Conservation (phyloP, 1,284 basidiomycete genomes). For the Cystobasidiaceae sp. region DNA sequence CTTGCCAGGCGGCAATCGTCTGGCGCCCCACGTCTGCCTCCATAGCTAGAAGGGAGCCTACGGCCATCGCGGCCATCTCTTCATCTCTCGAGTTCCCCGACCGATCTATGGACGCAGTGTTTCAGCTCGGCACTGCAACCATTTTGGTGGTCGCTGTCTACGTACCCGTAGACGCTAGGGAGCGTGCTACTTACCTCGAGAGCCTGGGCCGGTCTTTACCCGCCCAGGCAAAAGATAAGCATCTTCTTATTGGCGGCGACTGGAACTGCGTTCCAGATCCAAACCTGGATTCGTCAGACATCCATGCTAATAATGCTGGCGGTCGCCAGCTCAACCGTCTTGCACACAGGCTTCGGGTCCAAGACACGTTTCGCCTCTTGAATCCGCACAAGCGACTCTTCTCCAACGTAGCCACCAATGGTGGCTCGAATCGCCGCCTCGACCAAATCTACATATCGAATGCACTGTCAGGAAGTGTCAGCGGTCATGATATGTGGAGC, state of each 20-base stretch:
- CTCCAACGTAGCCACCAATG: not conserved
- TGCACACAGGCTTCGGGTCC: not conserved
- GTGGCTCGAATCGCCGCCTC: conserved; percentile 3
- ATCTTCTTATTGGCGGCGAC: conserved; percentile 1
- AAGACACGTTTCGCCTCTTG: not conserved
- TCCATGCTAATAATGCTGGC: not conserved
- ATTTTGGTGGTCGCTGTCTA: conserved; percentile 4
- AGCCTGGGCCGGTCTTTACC: not conserved
- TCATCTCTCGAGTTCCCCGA: not conserved
- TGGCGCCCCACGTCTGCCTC: conserved; percentile 8
- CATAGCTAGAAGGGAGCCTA: not conserved
- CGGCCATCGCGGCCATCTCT: not conserved
- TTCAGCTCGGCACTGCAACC: not conserved
- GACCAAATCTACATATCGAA: not conserved
- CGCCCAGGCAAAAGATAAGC: not conserved
- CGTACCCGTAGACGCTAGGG: not conserved
- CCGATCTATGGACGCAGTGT: conserved; percentile 2
- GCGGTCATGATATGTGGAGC: not conserved
- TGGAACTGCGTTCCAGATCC: conserved; percentile 16
- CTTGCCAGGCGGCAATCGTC: conserved; percentile 5
- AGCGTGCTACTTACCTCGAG: not conserved
- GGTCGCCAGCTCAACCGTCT: not conserved
- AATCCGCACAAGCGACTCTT: not conserved
- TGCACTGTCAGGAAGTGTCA: not conserved
- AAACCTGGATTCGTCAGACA: not conserved